Percentiles rank a stretch among this genome's conserved stretches.
phyloP scores from a whole-genome alignment of 2,329 filamentous ascomycete species.

The Aspergillaceae sp. region DNA sequence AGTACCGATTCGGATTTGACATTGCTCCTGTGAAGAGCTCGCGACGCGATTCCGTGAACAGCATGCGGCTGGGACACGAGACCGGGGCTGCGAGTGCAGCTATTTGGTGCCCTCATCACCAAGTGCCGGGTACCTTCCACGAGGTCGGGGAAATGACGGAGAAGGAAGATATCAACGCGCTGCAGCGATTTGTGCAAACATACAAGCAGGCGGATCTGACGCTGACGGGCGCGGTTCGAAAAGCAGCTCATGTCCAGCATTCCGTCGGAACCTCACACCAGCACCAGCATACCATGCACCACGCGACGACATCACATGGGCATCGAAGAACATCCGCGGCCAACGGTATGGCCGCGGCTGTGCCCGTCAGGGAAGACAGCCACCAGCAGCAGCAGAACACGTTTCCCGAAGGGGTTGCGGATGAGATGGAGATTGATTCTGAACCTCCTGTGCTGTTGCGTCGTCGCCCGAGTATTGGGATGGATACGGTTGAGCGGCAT shows the following conservation, averaged over 20 bases:
- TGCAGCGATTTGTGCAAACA: slow-evolving; percentile 78
- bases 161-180: slow-evolving; percentile 62
- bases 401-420: slow-evolving; percentile 14
- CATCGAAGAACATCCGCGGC: slow-evolving; percentile 50
- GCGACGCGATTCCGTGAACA: slow-evolving; percentile 68
- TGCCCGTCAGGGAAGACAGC: slow-evolving; percentile 15
- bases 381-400: slow-evolving; percentile 6
- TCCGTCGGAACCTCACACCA: slow-evolving; percentile 27
- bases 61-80: slow-evolving; percentile 72
- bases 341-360: slow-evolving; percentile 24
- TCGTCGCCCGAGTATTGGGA: slow-evolving; percentile 5
- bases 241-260: slow-evolving; percentile 61
- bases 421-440: slow-evolving; percentile 26
- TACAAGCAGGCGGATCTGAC: slow-evolving; percentile 93
- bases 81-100: slow-evolving; percentile 74
- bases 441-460: slow-evolving; percentile 12
- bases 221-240: slow-evolving; percentile 84
- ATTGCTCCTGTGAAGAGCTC: slow-evolving; percentile 83
- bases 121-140: slow-evolving; percentile 65
- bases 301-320: slow-evolving; percentile 5
- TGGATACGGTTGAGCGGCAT: slow-evolving; percentile 18
- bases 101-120: slow-evolving; percentile 87
- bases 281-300: slow-evolving; percentile 14
- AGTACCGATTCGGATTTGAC: slow-evolving; percentile 81
- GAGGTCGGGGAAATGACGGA: slow-evolving; percentile 67